A percentile compares a stretch with the other conserved stretches of the same genome.
Conservation (phyloP, 108 stramenopile species). For the Mediolabrus comicus region DNA sequence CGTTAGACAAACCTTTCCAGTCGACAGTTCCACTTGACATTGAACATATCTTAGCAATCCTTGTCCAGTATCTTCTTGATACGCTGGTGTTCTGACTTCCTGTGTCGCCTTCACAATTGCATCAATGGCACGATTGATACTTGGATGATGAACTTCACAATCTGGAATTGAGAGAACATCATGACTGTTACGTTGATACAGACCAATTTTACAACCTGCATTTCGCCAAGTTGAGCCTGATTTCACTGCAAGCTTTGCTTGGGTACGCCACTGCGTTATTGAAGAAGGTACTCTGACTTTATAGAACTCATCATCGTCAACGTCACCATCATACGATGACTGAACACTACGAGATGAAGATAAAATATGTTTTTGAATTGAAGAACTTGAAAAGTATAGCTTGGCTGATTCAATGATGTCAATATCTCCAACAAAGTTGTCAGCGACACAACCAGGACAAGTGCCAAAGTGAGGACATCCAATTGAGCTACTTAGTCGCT, state of each 20-base stretch:
- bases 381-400: conserved; percentile 71
- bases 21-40: conserved; percentile 80
- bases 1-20: conserved; percentile 79
- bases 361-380: conserved; percentile 58
- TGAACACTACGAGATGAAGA: conserved; percentile 10
- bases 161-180: conserved; percentile 80
- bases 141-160: conserved; percentile 94
- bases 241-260: conserved; percentile 79
- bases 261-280: conserved; percentile 69
- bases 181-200: conserved; percentile 87
- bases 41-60: conserved; percentile 79
- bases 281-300: conserved; percentile 62
- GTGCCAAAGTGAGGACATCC: conserved; percentile 66
- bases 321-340: conserved; percentile 27
- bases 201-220: conserved; percentile 74
- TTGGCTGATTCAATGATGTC: conserved; percentile 68
- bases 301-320: conserved; percentile 66
- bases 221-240: conserved; percentile 62
- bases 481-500: conserved; percentile 8
- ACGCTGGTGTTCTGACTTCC: conserved; percentile 69
- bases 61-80: conserved; percentile 51
- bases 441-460: conserved; percentile 78
- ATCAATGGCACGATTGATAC: conserved; percentile 80
- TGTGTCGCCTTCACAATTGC: conserved; percentile 53
- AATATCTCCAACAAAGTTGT: conserved; percentile 44